A percentile compares a stretch with the other conserved stretches of the same genome.
phyloP scores from a whole-genome alignment of 2,329 filamentous ascomycete species.

The Dactylellina sp. region DNA sequence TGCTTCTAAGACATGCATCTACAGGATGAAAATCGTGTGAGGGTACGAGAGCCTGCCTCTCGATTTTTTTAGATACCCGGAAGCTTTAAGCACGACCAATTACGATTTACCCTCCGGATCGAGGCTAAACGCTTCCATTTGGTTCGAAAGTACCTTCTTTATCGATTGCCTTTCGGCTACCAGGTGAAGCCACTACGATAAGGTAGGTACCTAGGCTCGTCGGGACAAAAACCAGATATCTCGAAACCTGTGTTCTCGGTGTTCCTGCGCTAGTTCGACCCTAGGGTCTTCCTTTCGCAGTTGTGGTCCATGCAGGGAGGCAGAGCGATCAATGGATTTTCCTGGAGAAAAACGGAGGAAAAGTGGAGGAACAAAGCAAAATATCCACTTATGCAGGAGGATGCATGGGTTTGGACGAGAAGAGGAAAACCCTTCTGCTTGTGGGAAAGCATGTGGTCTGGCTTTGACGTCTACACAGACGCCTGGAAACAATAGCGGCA shows the following conservation, averaged over 20 bases:
- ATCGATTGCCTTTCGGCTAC: constrained; percentile 55
- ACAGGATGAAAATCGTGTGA: constrained; percentile 22
- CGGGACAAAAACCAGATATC: constrained; percentile 36
- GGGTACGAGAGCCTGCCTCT: constrained; percentile 24
- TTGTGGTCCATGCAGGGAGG: constrained; percentile 13
- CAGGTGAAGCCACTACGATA: constrained; percentile 48
- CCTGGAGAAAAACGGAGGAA: constrained; percentile 30
- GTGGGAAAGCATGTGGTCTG: constrained; percentile 41
- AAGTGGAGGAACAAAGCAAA: constrained; percentile 19
- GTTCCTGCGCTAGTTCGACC: constrained; percentile 52
- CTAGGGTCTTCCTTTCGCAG: constrained; percentile 7
- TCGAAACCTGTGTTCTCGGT: constrained; percentile 20
- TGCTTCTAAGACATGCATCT: constrained; percentile 56
- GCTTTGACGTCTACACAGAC: constrained; percentile 56
- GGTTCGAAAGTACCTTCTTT: constrained; percentile 37
- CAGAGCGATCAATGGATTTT: constrained; percentile 21
- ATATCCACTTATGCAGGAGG: constrained; percentile 54
- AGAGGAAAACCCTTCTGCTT: constrained; percentile 17
- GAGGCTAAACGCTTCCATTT: constrained; percentile 28
- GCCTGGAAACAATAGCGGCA: constrained; percentile 39
- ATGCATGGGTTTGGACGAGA: constrained; percentile 36
- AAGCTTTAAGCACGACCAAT: background rate
- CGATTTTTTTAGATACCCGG: constrained; percentile 23
- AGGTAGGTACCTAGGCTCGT: constrained; percentile 39
- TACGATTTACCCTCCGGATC: constrained; percentile 43